Base-by-base conservation (phyloP, 805 yeast species). In the Kodamaea fukazawae region DNA sequence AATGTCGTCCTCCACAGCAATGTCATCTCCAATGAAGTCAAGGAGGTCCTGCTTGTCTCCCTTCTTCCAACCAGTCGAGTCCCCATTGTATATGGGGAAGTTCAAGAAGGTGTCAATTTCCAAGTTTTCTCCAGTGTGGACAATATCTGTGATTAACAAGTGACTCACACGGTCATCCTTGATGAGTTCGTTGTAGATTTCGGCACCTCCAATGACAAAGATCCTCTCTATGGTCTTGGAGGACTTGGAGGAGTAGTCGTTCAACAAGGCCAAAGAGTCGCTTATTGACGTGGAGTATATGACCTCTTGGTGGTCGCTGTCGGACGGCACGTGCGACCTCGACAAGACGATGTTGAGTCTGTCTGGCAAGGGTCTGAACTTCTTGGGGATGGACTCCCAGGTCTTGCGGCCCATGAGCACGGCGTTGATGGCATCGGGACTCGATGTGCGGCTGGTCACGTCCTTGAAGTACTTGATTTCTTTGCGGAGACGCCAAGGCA, bases 351-450 rank as follows among this genome's bases (percentile, higher is more conserved):
- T 78, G 58, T 93, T 93, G 18, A 79, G 41, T 42, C 99, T 73
- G 35, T 71, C 78, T 2, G 83, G 81, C 32, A 93, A 70, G 0
- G 99, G 99, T 46, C 96, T 70, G 63, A 88, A 93, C 56, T 75
- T 81, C 1, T 62, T 45, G 0, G 99, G 98, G 23, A 93, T 90
- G 6, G 96, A 86, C 23, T 89, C 93, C 96, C 97, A 93, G 2
- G 98, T 91, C 55, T 81, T 85, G 43, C 97, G 74, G 10, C 99
- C 99, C 99, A 93, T 93, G 3, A 93, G 73, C 10, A 93, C 98
- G 0, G 86, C 95, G 56, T 88, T 87, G 20, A 57, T 45, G 17
- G 42, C 41, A 29, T 48, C 54, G 65, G 55, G 60, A 3, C 56
- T 57, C 2, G 46, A 40, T 18, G 70, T 60, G 7, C 48, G 49